phyloP scores from a whole-genome alignment of 306 rosid species.

The Purshia tridentata region DNA sequence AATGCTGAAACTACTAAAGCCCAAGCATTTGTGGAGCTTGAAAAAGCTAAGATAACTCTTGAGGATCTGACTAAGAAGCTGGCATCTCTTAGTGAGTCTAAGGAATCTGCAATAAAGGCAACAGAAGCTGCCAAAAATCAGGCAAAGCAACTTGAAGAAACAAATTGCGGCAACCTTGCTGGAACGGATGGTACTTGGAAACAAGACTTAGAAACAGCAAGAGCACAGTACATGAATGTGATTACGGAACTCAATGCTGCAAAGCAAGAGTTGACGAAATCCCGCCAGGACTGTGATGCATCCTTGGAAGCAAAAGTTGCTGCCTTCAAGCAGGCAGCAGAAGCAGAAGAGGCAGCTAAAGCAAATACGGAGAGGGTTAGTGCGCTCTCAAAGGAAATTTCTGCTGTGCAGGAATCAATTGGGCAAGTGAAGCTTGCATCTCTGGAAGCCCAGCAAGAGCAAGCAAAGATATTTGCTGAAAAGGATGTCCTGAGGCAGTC shows the following conservation, averaged over 20 bases:
- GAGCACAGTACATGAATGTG: slow-evolving; percentile 54
- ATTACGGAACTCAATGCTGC: slow-evolving; percentile 79
- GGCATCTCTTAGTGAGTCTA: slow-evolving; percentile 56
- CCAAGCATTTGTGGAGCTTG: slow-evolving; percentile 81
- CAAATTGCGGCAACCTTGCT: slow-evolving; percentile 39
- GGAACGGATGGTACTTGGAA: slow-evolving; percentile 57
- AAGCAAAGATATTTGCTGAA: slow-evolving; percentile 56
- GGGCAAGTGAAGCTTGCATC: slow-evolving; percentile 72
- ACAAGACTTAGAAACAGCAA: slow-evolving; percentile 68
- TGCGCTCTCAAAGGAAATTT: slow-evolving; percentile 79
- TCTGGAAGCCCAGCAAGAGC: slow-evolving; percentile 64
- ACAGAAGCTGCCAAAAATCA: slow-evolving; percentile 62
- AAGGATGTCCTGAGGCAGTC: slow-evolving; percentile 72
- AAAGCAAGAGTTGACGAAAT: slow-evolving; percentile 67
- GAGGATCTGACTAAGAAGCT: slow-evolving; percentile 67
- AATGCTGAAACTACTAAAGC: slow-evolving; percentile 84
- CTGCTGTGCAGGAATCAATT: slow-evolving; percentile 65
- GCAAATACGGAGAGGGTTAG: slow-evolving; percentile 54
- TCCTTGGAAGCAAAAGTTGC: slow-evolving; percentile 54
- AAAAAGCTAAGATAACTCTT: slow-evolving; percentile 57
- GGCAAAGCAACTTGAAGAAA: slow-evolving; percentile 62
- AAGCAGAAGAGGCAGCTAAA: slow-evolving; percentile 61
- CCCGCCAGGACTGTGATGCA: slow-evolving; percentile 74
- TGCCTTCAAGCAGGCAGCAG: slow-evolving; percentile 60
- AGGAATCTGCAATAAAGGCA: slow-evolving; percentile 58